Evolutionary conservation across 2,329 filamentous ascomycete genomes (phyloP).

Genomic region (Colletotrichum eremochloae): DNA sequence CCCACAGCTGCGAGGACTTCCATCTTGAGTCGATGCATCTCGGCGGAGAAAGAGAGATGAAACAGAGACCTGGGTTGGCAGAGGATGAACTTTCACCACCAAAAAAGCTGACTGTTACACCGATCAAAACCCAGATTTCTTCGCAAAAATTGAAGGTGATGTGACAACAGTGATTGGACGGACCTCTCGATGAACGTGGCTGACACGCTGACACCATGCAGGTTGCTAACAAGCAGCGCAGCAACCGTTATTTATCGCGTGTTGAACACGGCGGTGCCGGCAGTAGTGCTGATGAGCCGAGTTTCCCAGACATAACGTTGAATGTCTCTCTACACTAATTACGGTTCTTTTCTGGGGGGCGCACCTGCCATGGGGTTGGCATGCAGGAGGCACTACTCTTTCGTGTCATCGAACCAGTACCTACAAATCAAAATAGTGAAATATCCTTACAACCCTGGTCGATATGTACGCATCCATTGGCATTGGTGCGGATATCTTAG

Average conservation of each 20-base stretch:
- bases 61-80: neutral
- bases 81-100: neutral
- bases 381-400: constrained; percentile 9
- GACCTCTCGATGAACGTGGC: neutral
- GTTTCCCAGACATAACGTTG: constrained; percentile 7
- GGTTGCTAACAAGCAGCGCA: neutral
- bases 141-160: constrained; percentile 1
- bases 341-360: constrained; percentile 8
- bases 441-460: constrained; percentile 10
- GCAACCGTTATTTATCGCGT: constrained; percentile 24
- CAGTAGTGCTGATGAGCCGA: neutral
- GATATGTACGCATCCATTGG: neutral
- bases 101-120: constrained; percentile 6
- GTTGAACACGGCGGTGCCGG: neutral
- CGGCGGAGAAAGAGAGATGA: neutral
- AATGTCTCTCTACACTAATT: constrained; percentile 17
- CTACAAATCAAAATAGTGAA: constrained; percentile 1
- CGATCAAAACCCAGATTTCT: neutral
- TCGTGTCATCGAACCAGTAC: neutral
- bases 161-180: neutral
- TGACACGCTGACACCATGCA: neutral
- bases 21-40: constrained; percentile 40
- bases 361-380: neutral
- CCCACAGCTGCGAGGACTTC: constrained; percentile 47
- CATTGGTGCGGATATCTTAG: neutral